Evolutionary conservation across 306 rosid genomes (phyloP).

Genomic region (Trichosanthes truncata): DNA sequence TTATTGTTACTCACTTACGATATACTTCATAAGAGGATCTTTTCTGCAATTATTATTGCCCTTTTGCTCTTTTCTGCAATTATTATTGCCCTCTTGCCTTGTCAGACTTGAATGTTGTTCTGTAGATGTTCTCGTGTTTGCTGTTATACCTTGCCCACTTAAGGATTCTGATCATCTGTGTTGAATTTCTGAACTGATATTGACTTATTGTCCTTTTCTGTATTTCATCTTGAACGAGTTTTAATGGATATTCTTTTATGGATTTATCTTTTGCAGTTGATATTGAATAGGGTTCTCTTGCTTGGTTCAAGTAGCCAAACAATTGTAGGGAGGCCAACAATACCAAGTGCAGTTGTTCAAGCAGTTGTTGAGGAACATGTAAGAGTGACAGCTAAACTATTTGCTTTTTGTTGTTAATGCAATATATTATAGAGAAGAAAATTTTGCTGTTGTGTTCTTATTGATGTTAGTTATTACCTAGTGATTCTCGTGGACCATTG

Average conservation of each 20-base stretch:
- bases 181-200: neutral
- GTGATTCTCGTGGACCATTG: neutral
- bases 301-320: conserved; percentile 76
- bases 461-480: neutral
- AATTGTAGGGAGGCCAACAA: conserved; percentile 71
- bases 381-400: conserved; percentile 21
- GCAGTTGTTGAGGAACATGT: conserved; percentile 97
- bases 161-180: neutral
- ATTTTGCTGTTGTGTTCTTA: neutral
- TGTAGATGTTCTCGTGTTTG: neutral
- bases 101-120: neutral
- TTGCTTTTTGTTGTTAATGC: neutral
- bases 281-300: conserved; percentile 67
- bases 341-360: conserved; percentile 72
- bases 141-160: neutral
- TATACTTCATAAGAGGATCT: neutral
- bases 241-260: neutral
- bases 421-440: neutral
- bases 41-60: neutral
- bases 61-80: neutral
- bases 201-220: neutral
- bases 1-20: neutral
- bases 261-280: conserved; percentile 46
- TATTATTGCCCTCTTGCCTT: neutral
- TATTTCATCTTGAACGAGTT: conserved; percentile 5